Evolutionary conservation across 257 asterid genomes (phyloP), one percentile per base, ranked within the genome.

Genomic region (Solanum ossicruentum): DNA sequence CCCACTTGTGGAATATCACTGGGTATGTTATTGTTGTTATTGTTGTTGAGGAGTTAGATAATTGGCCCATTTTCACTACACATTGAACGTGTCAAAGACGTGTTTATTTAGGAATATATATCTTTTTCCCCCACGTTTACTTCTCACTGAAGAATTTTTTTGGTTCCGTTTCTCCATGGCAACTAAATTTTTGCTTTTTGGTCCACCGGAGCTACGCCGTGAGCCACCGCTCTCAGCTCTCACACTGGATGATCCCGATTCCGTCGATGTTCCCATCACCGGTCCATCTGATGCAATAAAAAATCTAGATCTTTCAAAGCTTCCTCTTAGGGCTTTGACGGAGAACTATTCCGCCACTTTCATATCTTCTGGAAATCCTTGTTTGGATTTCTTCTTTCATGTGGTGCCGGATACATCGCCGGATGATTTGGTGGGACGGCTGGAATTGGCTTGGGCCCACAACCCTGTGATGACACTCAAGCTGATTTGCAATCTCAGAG

Each of bases 351-450:
- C 89, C 0, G 84, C 91, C 10, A 90, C 92, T 1, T 90, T 81
- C 86, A 17, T 87, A 36, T 84, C 92, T 0, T 84, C 90, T 2
- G 88, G 86, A 3, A 88, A 90, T 66, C 92, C 88, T 0, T 88
- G 91, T 57, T 75, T 90, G 18, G 91, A 90, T 66, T 88, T 89
- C 86, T 90, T 90, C 83, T 90, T 90, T 88, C 91, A 90, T 28
- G 85, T 90, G 0, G 93, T 89, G 7, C 93, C 93, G 0, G 83
- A 87, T 67, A 86, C 91, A 6, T 47, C 83, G 3, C 83, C 84
- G 1, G 73, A 72, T 32, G 78, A 85, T 17, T 18, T 90, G 73
- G 51, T 80, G 54, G 55, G 73, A 12, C 61, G 89, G 56, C 55
- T 90, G n/a, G 43, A 84, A 39, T 63, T 63, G 47, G 85, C 90